phyloP scores from a whole-genome alignment of 2,329 filamentous ascomycete genomes.

The Ceratocystis variospora region DNA sequence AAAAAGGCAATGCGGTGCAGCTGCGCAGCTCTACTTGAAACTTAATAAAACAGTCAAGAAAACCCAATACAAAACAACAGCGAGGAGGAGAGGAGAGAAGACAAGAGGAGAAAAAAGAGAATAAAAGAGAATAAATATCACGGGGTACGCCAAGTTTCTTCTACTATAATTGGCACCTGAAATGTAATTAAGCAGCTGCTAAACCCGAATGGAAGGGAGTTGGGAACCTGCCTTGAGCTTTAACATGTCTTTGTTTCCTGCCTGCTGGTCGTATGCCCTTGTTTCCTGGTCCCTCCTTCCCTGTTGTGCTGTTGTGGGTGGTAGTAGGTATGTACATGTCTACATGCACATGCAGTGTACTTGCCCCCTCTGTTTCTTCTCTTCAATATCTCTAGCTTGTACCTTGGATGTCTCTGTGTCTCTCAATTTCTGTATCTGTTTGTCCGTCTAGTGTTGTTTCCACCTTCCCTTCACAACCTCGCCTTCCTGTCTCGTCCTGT shows the following conservation, averaged over 20 bases:
- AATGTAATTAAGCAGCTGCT: slow-evolving; percentile 6
- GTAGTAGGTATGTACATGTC: neutral
- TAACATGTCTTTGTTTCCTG: neutral
- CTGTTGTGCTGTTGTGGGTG: neutral
- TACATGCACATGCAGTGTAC: neutral
- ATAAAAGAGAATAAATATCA: neutral
- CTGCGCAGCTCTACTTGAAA: slow-evolving; percentile 6
- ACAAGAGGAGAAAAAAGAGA: neutral
- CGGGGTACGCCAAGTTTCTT: neutral
- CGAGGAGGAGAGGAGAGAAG: neutral
- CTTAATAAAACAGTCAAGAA: neutral
- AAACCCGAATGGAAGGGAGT: neutral
- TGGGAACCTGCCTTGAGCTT: neutral
- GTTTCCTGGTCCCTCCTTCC: neutral
- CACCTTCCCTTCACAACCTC: neutral
- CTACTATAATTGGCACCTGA: neutral
- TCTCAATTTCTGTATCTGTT: neutral
- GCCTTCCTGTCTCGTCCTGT: neutral
- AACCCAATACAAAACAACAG: neutral
- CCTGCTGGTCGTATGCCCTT: neutral
- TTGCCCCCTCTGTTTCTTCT: neutral
- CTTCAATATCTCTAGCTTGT: neutral
- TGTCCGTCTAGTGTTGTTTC: neutral
- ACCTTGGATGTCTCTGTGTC: no score
- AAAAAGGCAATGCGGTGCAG: neutral